phyloP scores from a whole-genome alignment of 441 rosid species.

The Isatis lusitanica region DNA sequence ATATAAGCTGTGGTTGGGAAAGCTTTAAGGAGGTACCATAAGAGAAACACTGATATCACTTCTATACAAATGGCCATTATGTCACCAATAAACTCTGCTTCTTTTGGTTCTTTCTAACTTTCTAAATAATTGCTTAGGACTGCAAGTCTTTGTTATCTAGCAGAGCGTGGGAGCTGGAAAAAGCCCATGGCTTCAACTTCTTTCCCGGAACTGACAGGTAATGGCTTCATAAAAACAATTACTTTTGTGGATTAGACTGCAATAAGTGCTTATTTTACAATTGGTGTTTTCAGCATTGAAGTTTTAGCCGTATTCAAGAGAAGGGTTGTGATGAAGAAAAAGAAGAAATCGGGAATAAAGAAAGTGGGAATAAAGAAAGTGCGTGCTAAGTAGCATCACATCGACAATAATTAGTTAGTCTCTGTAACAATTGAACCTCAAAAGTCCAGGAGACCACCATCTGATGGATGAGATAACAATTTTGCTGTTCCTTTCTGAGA shows the following conservation, averaged over 20 bases:
- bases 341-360: constrained; percentile 62
- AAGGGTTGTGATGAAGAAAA: constrained; percentile 55
- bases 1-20: constrained; percentile 97
- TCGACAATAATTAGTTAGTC: constrained; percentile 6
- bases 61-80: constrained; percentile 5
- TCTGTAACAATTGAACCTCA: constrained; percentile 10
- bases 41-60: constrained; percentile 14
- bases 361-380: constrained; percentile 50
- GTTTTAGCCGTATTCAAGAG: constrained; percentile 83
- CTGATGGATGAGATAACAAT: constrained; percentile 19
- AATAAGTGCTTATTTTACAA: constrained; percentile 17
- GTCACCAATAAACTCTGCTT: background rate
- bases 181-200: constrained; percentile 90
- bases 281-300: constrained; percentile 70
- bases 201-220: constrained; percentile 94
- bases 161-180: constrained; percentile 74
- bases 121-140: constrained; percentile 51
- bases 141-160: constrained; percentile 72
- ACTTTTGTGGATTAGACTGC: background rate
- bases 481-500: constrained; percentile 26
- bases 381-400: constrained; percentile 29
- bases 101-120: constrained; percentile 16
- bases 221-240: background rate
- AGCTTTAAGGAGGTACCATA: constrained; percentile 81
- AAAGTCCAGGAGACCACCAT: constrained; percentile 1